Evolutionary conservation across 768 basidiomycete genomes (phyloP), one percentile per base, ranked within the genome.

Genomic region (Pulveroboletus frians): DNA sequence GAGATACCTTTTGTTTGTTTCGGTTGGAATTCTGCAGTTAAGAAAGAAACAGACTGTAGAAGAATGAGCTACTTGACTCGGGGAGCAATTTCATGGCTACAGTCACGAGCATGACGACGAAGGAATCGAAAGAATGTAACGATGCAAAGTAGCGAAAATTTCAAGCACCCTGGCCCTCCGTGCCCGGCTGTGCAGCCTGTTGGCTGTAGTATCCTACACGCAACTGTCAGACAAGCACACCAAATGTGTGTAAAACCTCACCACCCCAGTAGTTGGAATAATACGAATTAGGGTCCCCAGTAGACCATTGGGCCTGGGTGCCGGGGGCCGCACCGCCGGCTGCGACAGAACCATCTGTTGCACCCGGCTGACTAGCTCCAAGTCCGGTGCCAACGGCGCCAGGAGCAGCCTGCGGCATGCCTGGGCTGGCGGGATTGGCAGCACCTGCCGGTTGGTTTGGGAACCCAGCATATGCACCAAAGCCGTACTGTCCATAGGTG

Each of bases 201-300:
- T 90, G 89, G 44, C 81, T 79, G 58, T 92, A 92, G 62, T 92
- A 92, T 55, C 88, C 89, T 91, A 46, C 2, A 43, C 54, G 51
- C n/a, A 17, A 59, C 43, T 43, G 61, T 51, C 46, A 57, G 52
- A 44, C 27, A 14, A 51, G 45, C 47, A 35, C 47, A 26, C 9
- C 15, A 43, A 51, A 26, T 10, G 15, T 15, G 26, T 31, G 45
- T 18, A 31, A 9, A 46, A 50, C 44, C 83, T 60, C 51, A 90
- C 88, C 85, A 64, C 86, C 84, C 88, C 88, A 89, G 65, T 89
- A 88, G 64, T 85, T 85, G 47, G 80, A 80, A 68, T 88, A 88
- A 69, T 88, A 88, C 51, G 76, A 77, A 62, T 72, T 84, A 49
- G 85, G 82, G 62, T 89, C 87, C 40, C 81, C 78, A 21, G 77